Evolutionary conservation across 2,329 filamentous ascomycete species (phyloP).

Genomic region (Lizonia empirigonia): DNA sequence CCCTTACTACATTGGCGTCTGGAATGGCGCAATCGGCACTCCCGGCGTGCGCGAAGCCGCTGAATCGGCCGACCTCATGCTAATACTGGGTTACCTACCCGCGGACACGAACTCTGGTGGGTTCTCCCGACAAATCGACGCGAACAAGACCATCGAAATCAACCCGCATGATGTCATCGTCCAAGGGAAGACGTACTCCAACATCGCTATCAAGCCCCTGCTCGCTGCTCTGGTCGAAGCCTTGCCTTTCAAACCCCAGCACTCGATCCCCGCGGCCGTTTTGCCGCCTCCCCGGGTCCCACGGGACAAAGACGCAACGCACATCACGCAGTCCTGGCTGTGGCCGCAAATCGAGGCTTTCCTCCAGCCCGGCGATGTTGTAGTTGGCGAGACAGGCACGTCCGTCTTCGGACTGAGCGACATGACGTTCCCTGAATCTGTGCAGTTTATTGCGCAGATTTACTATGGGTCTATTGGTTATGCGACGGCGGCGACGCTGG

Average conservation of each 20-base stretch:
- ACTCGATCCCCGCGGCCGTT: constrained; percentile 31
- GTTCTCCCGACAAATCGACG: constrained; percentile 47
- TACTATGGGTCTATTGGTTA: constrained; percentile 55
- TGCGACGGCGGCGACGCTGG: constrained; percentile 51
- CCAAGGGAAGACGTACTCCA: constrained; percentile 40
- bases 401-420: constrained; percentile 49
- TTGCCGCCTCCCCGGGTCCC: constrained; percentile 36
- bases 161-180: constrained; percentile 48
- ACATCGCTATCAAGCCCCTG: constrained; percentile 48
- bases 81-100: constrained; percentile 50
- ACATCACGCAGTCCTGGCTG: constrained; percentile 52
- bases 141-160: constrained; percentile 42
- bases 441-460: constrained; percentile 47
- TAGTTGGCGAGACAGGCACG: constrained; percentile 53
- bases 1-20: constrained; percentile 49
- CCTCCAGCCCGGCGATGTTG: constrained; percentile 45
- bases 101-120: constrained; percentile 52
- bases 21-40: constrained; percentile 48
- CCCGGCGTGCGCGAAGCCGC: constrained; percentile 48
- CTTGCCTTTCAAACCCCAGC: constrained; percentile 31
- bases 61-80: constrained; percentile 43
- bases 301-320: constrained; percentile 42
- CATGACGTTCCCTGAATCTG: constrained; percentile 34
- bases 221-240: constrained; percentile 35
- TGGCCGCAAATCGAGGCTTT: constrained; percentile 51